Evolutionary conservation across 2,329 filamentous ascomycete species (phyloP), one percentile per base, ranked within the genome.

Genomic region (Ascomycota sp.): DNA sequence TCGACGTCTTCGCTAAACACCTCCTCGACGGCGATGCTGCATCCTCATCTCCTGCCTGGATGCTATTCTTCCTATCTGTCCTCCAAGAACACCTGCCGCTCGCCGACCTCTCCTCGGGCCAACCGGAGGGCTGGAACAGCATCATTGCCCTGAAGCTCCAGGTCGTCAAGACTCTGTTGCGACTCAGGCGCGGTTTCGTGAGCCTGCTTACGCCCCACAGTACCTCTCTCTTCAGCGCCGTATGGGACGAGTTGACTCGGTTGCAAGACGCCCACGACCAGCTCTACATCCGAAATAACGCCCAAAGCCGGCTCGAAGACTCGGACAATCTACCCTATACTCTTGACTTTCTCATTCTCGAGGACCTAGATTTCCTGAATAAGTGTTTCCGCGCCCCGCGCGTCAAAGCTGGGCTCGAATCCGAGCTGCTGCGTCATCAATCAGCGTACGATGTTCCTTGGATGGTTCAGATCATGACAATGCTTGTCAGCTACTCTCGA

Each of bases 331-430:
- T 98, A n/a, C 83, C 86, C 0, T 94, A 92, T 52, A 93, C 85
- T 1, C 62, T 98, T 17, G 89, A 98, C 52, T 89, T 92, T 45
- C 65, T 98, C 30, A 73, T 95, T 4, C 59, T 95, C 7, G 89
- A 98, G 50, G 85, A 95, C 50, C 63, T 98, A 17, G 89, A 98
- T 52, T 85, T 95, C 45, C 69, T 98, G 47, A 89, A 93, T 53
- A 75, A 83, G 33, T 85, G 85, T 49, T 65, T 98, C 38, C 75
- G 81, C 38, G 86, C 86, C 6, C 75, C 81, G 4, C 81, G 82
- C 0, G 85, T 98, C 2, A 79, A 83, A 40, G 75, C 80, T 37
- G 80, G 94, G 50, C 69, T 98, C n/a, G 75, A 86, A 39, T 66
- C 71, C 28, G 78, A 92, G 52, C 59, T 94, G 50, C 66, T 52